These are phyloP conservation scores for Fusarium nematophilum DNA, from an alignment of 2,329 filamentous ascomycete genomes.

Conservation along the genomic window DNA sequence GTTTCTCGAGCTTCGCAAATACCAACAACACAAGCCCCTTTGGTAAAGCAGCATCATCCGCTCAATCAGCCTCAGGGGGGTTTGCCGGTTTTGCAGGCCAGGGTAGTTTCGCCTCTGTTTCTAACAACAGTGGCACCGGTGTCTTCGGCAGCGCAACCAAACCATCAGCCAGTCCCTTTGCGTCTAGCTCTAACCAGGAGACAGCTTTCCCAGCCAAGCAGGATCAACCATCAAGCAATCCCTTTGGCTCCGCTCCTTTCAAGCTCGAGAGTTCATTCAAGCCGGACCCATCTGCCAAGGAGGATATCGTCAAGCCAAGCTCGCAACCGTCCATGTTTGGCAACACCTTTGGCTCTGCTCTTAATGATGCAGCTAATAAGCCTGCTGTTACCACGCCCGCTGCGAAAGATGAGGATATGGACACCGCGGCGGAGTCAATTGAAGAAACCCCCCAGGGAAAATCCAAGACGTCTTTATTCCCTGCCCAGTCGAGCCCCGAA, in stretches of 20 bases:
- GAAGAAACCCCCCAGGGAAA: constrained; percentile 53
- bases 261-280: constrained; percentile 77
- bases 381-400: constrained; percentile 48
- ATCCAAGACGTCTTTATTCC: constrained; percentile 47
- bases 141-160: constrained; percentile 54
- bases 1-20: constrained; percentile 57
- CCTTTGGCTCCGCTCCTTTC: constrained; percentile 68
- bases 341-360: constrained; percentile 68
- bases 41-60: constrained; percentile 45
- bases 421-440: constrained; percentile 48
- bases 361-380: constrained; percentile 60
- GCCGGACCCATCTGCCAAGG: constrained; percentile 69
- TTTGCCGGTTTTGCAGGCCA: constrained; percentile 67
- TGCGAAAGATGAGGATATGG: constrained; percentile 66
- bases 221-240: constrained; percentile 46
- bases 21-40: constrained; percentile 53
- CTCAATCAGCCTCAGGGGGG: constrained; percentile 54
- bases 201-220: constrained; percentile 45
- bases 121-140: constrained; percentile 49
- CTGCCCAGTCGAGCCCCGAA: constrained; percentile 43
- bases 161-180: constrained; percentile 47
- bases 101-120: constrained; percentile 66
- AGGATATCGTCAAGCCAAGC: constrained; percentile 65
- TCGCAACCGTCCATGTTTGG: constrained; percentile 66
- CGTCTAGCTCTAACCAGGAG: constrained; percentile 37